Evolutionary conservation across 345 rosid genomes (phyloP).

Genomic region (Salix viminalis): DNA sequence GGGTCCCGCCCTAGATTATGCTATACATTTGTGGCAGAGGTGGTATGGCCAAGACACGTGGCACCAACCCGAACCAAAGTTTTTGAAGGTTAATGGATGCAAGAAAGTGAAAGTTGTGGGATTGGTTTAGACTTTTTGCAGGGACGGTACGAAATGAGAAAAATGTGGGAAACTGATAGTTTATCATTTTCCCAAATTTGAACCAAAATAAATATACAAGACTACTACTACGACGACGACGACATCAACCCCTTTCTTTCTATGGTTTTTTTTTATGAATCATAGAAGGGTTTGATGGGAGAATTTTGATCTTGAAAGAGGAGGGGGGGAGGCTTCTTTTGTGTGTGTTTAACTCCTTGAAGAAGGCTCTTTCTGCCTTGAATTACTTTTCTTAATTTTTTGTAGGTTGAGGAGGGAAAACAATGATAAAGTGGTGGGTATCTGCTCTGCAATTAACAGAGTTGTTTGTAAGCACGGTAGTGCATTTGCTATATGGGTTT

Average conservation of each 20-base stretch:
- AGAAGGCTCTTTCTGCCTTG: constrained; percentile 25
- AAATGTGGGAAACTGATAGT: constrained; percentile 30
- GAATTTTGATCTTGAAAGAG: constrained; percentile 6
- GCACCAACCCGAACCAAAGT: constrained; percentile 2
- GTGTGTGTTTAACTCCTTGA: background rate
- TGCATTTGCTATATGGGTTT: constrained; percentile 71
- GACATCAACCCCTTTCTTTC: background rate
- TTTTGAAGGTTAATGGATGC: background rate
- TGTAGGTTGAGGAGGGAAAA: background rate
- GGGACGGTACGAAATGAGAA: constrained; percentile 30
- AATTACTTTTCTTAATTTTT: constrained; percentile 4
- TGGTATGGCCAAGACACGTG: constrained; percentile 15
- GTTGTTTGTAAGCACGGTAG: constrained; percentile 67
- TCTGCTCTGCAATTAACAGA: constrained; percentile 67
- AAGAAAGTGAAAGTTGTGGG: background rate
- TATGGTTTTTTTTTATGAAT: background rate
- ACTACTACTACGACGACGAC: background rate
- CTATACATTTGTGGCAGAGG: background rate
- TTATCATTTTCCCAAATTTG: constrained; percentile 16
- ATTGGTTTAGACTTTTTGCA: background rate
- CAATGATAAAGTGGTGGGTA: constrained; percentile 64
- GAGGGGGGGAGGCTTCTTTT: constrained; percentile 19
- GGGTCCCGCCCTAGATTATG: background rate
- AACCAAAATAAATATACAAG: background rate
- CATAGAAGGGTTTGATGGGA: constrained; percentile 17